These are phyloP conservation scores for Juglanconis sp. DNA, from an alignment of 2,329 filamentous ascomycete species.

Conservation along the genomic window DNA sequence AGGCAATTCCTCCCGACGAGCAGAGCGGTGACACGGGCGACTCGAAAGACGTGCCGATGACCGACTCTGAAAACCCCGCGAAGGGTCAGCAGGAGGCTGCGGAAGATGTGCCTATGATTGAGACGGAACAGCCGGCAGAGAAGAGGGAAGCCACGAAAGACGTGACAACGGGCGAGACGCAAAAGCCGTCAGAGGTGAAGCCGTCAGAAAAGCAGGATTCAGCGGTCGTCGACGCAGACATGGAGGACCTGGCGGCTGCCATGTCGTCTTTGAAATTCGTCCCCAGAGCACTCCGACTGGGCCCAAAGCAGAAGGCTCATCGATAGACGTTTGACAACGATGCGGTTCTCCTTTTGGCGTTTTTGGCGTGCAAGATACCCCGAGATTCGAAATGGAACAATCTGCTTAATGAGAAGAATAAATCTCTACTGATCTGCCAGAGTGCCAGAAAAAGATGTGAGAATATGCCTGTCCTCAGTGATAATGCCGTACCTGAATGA, in stretches of 20 bases:
- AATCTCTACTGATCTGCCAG: conserved; percentile 14
- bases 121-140: not conserved
- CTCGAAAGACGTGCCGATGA: not conserved
- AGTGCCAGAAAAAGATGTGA: conserved; percentile 1
- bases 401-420: conserved; percentile 12
- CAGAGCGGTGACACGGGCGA: not conserved
- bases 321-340: conserved; percentile 28
- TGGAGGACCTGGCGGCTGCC: conserved; percentile 61
- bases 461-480: not conserved
- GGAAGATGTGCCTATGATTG: not conserved
- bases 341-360: not conserved
- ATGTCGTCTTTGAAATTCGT: conserved; percentile 73
- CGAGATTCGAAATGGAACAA: not conserved
- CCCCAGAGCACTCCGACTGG: conserved; percentile 64
- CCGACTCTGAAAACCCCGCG: not conserved
- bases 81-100: not conserved
- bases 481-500: conserved; percentile 10
- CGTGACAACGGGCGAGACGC: conserved; percentile 35
- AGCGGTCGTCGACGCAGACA: conserved; percentile 43
- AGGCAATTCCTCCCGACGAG: not conserved
- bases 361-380: conserved; percentile 11
- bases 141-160: not conserved
- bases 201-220: not conserved
- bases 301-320: conserved; percentile 49
- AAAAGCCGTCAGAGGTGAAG: conserved; percentile 47